These are phyloP conservation scores for Coffea eugenioides DNA, from an alignment of 257 asterid genomes.

Conservation along the genomic window DNA sequence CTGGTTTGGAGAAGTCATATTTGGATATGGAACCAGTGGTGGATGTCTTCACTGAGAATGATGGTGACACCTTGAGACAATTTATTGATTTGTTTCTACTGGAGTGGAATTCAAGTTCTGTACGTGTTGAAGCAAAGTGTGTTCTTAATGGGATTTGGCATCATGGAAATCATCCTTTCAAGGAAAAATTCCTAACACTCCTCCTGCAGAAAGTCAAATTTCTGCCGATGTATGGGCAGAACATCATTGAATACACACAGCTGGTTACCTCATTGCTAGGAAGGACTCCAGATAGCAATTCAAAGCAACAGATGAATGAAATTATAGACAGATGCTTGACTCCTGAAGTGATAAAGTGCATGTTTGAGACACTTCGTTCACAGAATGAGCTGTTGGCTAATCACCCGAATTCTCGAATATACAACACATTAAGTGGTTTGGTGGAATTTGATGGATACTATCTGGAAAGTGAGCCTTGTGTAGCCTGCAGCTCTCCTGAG, in stretches of 20 bases:
- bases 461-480: slow-evolving; percentile 99
- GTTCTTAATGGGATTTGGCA: slow-evolving; percentile 90
- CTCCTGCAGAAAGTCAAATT: slow-evolving; percentile 80
- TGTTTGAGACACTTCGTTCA: slow-evolving; percentile 85
- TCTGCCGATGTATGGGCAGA: slow-evolving; percentile 94
- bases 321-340: slow-evolving; percentile 89
- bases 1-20: slow-evolving; percentile 69
- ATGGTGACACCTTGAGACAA: slow-evolving; percentile 75
- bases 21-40: slow-evolving; percentile 91
- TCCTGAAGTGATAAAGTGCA: slow-evolving; percentile 71
- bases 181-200: slow-evolving; percentile 63
- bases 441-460: slow-evolving; percentile 99
- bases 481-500: slow-evolving; percentile 99
- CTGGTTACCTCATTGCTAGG: slow-evolving; percentile 82
- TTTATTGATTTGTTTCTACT: slow-evolving; percentile 80
- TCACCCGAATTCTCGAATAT: slow-evolving; percentile 98
- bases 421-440: slow-evolving; percentile 93
- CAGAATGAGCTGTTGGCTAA: slow-evolving; percentile 99
- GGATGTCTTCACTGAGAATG: slow-evolving; percentile 65
- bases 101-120: slow-evolving; percentile 95
- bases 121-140: slow-evolving; percentile 88
- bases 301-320: slow-evolving; percentile 61
- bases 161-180: slow-evolving; percentile 77
- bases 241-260: slow-evolving; percentile 78
- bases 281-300: slow-evolving; percentile 61